phyloP scores from a whole-genome alignment of 345 rosid species.

The Euclidium syriacum region DNA sequence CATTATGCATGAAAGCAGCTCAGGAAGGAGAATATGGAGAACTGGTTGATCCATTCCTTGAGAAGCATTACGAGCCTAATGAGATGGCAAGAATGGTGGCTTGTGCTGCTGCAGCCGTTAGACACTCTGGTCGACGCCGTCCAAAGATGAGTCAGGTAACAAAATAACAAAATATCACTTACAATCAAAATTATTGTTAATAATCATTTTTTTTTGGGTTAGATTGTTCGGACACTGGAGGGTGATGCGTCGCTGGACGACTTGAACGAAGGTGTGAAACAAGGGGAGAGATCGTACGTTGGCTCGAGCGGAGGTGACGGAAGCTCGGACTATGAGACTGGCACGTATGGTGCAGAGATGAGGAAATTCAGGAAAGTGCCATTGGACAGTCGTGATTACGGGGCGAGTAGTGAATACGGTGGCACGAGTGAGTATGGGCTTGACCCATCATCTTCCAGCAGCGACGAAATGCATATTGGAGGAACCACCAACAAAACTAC shows the following conservation, averaged over 20 bases:
- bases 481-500: constrained; percentile 19
- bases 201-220: constrained; percentile 2
- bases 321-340: constrained; percentile 73
- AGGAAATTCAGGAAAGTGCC: constrained; percentile 66
- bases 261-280: constrained; percentile 63
- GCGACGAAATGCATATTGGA: constrained; percentile 37
- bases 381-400: constrained; percentile 61
- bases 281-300: constrained; percentile 49
- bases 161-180: no score
- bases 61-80: constrained; percentile 45
- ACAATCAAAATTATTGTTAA: not conserved
- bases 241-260: constrained; percentile 71
- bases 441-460: constrained; percentile 75
- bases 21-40: constrained; percentile 57
- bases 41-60: constrained; percentile 59
- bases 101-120: constrained; percentile 87
- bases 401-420: constrained; percentile 65
- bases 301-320: constrained; percentile 50
- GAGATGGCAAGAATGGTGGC: constrained; percentile 87
- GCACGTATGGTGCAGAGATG: constrained; percentile 74
- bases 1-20: constrained; percentile 56
- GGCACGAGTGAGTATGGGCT: constrained; percentile 73
- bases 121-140: constrained; percentile 83
- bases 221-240: constrained; percentile 83
- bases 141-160: constrained; percentile 93